Evolutionary conservation across 139 green algal genomes (phyloP), one percentile per base, ranked within the genome.

Genomic region (Tetraselmis striata): DNA sequence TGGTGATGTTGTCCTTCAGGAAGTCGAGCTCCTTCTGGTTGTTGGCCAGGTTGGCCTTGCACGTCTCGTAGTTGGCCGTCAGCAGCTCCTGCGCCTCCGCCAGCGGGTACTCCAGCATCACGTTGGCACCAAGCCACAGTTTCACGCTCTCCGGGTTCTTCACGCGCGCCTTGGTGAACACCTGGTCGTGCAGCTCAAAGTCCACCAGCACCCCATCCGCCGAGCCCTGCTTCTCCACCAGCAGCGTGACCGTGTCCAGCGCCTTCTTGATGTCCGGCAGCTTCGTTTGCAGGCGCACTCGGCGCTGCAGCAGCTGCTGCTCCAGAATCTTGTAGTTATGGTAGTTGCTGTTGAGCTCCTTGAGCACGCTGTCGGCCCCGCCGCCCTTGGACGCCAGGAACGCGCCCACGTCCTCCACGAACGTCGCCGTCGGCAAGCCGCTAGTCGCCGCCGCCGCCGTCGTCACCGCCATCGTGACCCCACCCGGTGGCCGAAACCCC

Each of bases 91-190:
- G 83, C 2, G 90, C 93, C 29, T 96, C 93, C 2, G 88, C 82
- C 31, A 95, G 82, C 0, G 87, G 26, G 76, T 96, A 97, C 79
- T 96, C 93, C 29, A 96, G 84, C 92, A 95, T 96, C 5, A 97
- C 91, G 59, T 93, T 91, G 24, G 93, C 93, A 0, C 93, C 93
- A 59, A 97, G 89, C 93, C 93, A 97, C 59, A 97, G 84, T 59
- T 88, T 90, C 59, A 95, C 93, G 30, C 79, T 81, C 23, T 85
- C 30, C 27, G 86, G 80, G 1, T 88, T 79, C 25, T 84, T 74
- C 24, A 95, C 58, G 58, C 76, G 84, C 18, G 92, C 92, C 31
- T 90, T 88, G 27, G 92, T 87, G 83, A 84, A 95, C 24, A 94
- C 90, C 59, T 91, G 83, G 83, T 95, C 89, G 1, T 86, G 82